Evolutionary conservation across 306 rosid species (phyloP).

Genomic region (Cotoneaster glaucophyllus): DNA sequence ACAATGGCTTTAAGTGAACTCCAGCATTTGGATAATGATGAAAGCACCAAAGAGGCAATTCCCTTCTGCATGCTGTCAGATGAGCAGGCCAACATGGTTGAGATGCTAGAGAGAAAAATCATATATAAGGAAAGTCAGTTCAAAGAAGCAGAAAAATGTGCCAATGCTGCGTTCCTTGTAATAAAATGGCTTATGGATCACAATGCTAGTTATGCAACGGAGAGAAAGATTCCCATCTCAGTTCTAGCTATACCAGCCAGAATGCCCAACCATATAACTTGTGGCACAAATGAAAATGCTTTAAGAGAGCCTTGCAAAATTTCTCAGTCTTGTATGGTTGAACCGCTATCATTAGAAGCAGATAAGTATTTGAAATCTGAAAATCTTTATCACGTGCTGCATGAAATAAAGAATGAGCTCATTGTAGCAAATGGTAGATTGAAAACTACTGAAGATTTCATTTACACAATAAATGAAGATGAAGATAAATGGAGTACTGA

Average conservation of each 20-base stretch:
- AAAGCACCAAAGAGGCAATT: conserved; percentile 29
- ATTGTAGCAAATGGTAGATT: conserved; percentile 40
- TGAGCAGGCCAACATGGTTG: conserved; percentile 42
- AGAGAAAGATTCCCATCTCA: conserved; percentile 21
- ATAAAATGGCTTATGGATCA: conserved; percentile 53
- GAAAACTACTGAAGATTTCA: conserved; percentile 38
- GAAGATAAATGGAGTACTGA: conserved; percentile 53
- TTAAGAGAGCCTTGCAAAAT: conserved; percentile 27
- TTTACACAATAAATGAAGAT: conserved; percentile 26
- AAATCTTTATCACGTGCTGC: conserved; percentile 25
- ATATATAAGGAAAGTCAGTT: conserved; percentile 34
- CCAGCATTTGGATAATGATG: conserved; percentile 37
- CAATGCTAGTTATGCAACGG: conserved; percentile 22
- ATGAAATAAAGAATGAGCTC: conserved; percentile 48
- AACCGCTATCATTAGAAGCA: conserved; percentile 22
- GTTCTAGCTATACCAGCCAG: conserved; percentile 25
- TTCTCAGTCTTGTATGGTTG: conserved; percentile 20
- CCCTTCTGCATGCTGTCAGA: conserved; percentile 33
- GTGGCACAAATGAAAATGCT: conserved; percentile 24
- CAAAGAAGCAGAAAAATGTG: conserved; percentile 41
- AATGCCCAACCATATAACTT: conserved; percentile 18
- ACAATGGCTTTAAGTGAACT: conserved; percentile 56
- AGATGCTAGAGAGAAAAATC: conserved; percentile 37
- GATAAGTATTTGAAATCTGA: conserved; percentile 19
- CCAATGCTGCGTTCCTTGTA: conserved; percentile 44